A percentile compares a stretch with the other conserved stretches of the same genome.
These are phyloP conservation scores for Ophiostoma ulmi DNA, from an alignment of 2,329 filamentous ascomycete genomes.

Conservation along the genomic window DNA sequence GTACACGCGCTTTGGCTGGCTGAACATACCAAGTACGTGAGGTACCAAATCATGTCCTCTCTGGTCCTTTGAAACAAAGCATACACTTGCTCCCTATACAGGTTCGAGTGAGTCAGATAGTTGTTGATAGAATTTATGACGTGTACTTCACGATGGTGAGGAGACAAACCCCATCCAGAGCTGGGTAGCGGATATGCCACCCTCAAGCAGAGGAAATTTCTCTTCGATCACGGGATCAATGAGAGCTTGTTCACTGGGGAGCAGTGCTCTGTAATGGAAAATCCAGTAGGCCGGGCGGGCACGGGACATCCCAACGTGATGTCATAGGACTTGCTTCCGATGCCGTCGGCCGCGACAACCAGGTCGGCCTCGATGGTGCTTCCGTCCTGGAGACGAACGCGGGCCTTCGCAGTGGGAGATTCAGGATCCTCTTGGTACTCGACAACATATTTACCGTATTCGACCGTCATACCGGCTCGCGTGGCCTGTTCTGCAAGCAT, in stretches of 20 bases:
- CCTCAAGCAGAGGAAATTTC: background rate
- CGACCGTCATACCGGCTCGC: background rate
- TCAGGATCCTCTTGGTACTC: background rate
- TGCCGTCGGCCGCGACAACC: background rate
- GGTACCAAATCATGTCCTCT: background rate
- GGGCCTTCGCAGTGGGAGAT: background rate
- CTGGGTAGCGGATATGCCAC: background rate
- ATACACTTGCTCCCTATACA: background rate
- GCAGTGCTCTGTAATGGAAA: background rate
- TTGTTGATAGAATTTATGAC: too few relatives aligned
- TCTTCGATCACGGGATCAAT: background rate
- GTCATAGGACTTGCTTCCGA: background rate
- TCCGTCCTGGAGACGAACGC: background rate
- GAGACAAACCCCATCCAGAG: background rate
- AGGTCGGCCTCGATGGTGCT: background rate
- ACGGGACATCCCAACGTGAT: background rate
- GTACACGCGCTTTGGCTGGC: too few relatives aligned
- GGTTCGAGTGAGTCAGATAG: background rate
- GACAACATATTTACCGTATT: background rate
- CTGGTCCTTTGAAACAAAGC: background rate
- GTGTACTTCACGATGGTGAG: too few relatives aligned
- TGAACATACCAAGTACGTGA: background rate
- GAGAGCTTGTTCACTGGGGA: background rate
- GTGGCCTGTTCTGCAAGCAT: background rate
- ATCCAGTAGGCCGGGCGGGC: background rate